Conservation (phyloP, 139 green algal species). For the Chlamydomonas eustigma region DNA sequence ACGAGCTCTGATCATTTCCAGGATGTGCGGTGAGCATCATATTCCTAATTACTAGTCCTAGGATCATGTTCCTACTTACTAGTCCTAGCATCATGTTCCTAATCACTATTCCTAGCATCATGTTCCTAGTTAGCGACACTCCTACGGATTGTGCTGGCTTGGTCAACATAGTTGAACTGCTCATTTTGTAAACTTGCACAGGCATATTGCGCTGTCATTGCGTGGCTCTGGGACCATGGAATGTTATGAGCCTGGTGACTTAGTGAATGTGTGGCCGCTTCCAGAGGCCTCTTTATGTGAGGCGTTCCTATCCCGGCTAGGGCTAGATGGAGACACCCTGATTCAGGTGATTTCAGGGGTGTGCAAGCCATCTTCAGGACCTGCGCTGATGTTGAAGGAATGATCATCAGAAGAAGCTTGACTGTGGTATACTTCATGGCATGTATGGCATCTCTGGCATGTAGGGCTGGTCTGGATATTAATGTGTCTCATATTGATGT, state of each 20-base stretch:
- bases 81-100: too few relatives aligned
- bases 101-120: too few relatives aligned
- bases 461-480: too few relatives aligned
- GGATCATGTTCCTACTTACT: too few relatives aligned
- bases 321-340: conserved; percentile 36
- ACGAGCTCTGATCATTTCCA: conserved; percentile 3
- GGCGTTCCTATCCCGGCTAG: conserved; percentile 46
- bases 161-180: conserved; percentile 9
- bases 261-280: conserved; percentile 1
- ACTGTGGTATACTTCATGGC: neutral
- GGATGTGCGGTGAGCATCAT: conserved; percentile 11
- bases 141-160: too few relatives aligned
- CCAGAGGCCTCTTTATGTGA: neutral
- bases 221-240: conserved; percentile 10
- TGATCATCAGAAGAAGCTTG: too few relatives aligned
- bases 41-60: too few relatives aligned
- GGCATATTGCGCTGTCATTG: conserved; percentile 8
- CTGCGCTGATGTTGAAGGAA: too few relatives aligned
- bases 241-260: conserved; percentile 8
- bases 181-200: neutral
- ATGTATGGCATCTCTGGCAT: neutral
- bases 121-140: too few relatives aligned
- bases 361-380: too few relatives aligned
- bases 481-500: too few relatives aligned
- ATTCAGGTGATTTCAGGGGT: conserved; percentile 47